Evolutionary conservation across 2,329 filamentous ascomycete genomes (phyloP).

Genomic region (Fusarium sp.): DNA sequence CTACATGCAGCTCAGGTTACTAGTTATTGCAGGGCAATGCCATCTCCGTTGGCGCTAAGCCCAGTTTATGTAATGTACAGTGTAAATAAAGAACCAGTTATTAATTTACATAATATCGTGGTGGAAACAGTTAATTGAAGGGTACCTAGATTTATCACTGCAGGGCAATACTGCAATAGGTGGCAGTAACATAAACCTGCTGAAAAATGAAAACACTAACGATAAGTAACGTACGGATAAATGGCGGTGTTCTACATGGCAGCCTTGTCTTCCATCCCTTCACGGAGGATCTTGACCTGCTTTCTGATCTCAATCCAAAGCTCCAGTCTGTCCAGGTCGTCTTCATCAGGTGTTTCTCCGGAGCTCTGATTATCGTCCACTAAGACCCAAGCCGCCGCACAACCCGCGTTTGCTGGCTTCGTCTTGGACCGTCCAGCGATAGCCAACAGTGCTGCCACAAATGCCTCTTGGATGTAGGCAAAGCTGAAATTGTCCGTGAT

Average conservation of each 20-base stretch:
- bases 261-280: not conserved
- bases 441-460: not conserved
- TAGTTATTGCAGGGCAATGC: too few relatives aligned
- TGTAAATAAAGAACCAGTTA: too few relatives aligned
- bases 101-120: too few relatives aligned
- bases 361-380: not conserved
- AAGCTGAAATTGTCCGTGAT: conserved; percentile 8
- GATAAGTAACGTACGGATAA: not conserved
- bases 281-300: conserved; percentile 3
- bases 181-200: too few relatives aligned
- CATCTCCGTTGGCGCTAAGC: too few relatives aligned
- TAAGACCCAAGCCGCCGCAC: not conserved
- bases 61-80: too few relatives aligned
- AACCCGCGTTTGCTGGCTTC: not conserved
- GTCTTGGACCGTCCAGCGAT: not conserved
- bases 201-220: not conserved
- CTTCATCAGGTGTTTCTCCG: not conserved
- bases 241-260: not conserved
- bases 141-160: too few relatives aligned
- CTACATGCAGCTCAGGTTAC: too few relatives aligned
- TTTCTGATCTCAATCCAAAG: conserved; percentile 4
- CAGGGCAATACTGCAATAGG: too few relatives aligned
- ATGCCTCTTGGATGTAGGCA: conserved; percentile 6
- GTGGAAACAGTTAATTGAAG: too few relatives aligned
- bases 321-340: not conserved